Percentiles rank a stretch among this genome's conserved stretches.
phyloP scores from a whole-genome alignment of 2,329 filamentous ascomycete genomes.

The Sclerotinia subarctica region DNA sequence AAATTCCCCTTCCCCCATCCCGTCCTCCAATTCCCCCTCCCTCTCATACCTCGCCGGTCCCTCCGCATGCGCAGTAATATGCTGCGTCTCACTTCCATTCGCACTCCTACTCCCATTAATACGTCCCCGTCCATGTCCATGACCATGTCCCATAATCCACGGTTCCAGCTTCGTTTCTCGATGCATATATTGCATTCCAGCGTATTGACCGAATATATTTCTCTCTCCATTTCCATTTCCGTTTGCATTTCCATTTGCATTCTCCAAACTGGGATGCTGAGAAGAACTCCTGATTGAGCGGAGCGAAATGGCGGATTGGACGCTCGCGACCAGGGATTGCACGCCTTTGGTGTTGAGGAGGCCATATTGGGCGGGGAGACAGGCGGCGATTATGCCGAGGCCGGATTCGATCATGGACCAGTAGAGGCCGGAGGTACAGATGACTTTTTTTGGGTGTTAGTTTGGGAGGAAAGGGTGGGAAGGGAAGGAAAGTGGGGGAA shows the following conservation, averaged over 20 bases:
- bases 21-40: background rate
- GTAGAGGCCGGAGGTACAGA: slow-evolving; percentile 14
- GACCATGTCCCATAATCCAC: background rate
- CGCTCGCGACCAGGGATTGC: slow-evolving; percentile 8
- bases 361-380: slow-evolving; percentile 16
- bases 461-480: background rate
- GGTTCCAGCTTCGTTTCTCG: background rate
- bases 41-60: slow-evolving; percentile 3
- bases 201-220: background rate
- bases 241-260: too few species aligned
- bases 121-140: too few species aligned
- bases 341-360: background rate
- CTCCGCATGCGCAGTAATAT: slow-evolving; percentile 9
- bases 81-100: background rate
- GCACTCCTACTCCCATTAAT: background rate
- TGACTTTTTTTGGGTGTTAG: slow-evolving; percentile 4
- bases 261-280: background rate
- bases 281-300: background rate
- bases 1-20: background rate
- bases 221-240: background rate
- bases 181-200: background rate
- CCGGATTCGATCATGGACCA: slow-evolving; percentile 15
- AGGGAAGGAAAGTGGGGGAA: background rate
- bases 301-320: slow-evolving; percentile 1
- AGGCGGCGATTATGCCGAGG: slow-evolving; percentile 17